Conservation (phyloP, 2,329 filamentous ascomycete species). For the Ciborinia camelliae region DNA sequence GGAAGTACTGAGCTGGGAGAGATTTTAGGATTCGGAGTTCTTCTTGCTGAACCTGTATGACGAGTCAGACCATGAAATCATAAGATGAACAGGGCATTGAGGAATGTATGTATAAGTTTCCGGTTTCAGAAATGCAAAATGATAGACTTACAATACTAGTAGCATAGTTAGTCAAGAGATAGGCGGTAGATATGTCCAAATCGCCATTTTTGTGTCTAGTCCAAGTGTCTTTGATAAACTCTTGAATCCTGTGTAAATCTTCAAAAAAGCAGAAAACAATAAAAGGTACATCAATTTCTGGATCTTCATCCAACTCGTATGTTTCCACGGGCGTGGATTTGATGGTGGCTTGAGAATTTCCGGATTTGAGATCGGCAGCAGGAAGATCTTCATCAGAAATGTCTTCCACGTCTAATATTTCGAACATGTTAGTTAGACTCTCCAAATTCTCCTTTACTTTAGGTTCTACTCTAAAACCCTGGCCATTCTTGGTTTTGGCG, state of each 20-base stretch:
- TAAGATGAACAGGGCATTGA: not conserved
- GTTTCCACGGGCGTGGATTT: not conserved
- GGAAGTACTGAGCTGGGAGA: not conserved
- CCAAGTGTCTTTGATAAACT: not conserved
- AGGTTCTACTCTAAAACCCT: accelerated
- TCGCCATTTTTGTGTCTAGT: not conserved
- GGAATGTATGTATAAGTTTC: not conserved
- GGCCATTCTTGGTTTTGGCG: too few relatives aligned
- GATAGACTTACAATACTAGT: not conserved
- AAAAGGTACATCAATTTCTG: not conserved
- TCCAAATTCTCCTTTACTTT: not conserved
- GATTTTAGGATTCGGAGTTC: not conserved
- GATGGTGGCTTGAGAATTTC: too few relatives aligned
- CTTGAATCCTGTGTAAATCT: not conserved
- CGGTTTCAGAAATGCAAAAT: too few relatives aligned
- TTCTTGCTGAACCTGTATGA: not conserved
- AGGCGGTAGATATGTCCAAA: not conserved
- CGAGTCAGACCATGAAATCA: not conserved
- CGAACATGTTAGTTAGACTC: not conserved
- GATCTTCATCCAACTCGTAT: not conserved
- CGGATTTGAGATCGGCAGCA: not conserved
- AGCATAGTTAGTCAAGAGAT: not conserved
- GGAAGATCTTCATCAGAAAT: not conserved
- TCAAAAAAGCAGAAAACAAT: not conserved
- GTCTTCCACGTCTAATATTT: not conserved